Conservation (phyloP, 192 early-diverging fungal species). For the Backusella psychrophila region DNA sequence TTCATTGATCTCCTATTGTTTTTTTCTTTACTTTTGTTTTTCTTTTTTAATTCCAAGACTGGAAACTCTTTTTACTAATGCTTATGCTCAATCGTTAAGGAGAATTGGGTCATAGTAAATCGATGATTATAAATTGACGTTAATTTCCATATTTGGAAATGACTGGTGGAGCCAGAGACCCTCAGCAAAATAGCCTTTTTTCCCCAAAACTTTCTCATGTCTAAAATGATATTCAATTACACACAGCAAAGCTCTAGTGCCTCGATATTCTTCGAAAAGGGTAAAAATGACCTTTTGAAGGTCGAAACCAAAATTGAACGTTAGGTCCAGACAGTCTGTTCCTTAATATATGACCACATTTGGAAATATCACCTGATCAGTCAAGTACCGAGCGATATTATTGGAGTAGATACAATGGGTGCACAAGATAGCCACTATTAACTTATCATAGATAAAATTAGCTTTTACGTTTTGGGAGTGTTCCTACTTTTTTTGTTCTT, state of each 20-base stretch:
- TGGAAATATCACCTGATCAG: background rate
- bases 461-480: background rate
- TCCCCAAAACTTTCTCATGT: too few relatives aligned
- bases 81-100: too few relatives aligned
- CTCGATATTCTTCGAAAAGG: too few relatives aligned
- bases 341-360: background rate
- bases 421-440: background rate
- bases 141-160: background rate
- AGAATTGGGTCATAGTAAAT: background rate
- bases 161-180: background rate
- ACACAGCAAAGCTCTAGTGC: too few relatives aligned
- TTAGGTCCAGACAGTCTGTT: background rate
- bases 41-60: too few relatives aligned
- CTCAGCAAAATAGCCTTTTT: too few relatives aligned
- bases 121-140: background rate
- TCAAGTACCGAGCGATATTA: background rate
- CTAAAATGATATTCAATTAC: too few relatives aligned
- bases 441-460: background rate
- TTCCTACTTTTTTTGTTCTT: background rate
- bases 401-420: slow-evolving; percentile 3
- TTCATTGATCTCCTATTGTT: too few relatives aligned
- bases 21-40: too few relatives aligned
- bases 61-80: too few relatives aligned
- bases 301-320: too few relatives aligned
- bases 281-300: too few relatives aligned